Evolutionary conservation across 2,329 filamentous ascomycete genomes (phyloP), one percentile per base, ranked within the genome.

Genomic region (Aspergillus melleus): DNA sequence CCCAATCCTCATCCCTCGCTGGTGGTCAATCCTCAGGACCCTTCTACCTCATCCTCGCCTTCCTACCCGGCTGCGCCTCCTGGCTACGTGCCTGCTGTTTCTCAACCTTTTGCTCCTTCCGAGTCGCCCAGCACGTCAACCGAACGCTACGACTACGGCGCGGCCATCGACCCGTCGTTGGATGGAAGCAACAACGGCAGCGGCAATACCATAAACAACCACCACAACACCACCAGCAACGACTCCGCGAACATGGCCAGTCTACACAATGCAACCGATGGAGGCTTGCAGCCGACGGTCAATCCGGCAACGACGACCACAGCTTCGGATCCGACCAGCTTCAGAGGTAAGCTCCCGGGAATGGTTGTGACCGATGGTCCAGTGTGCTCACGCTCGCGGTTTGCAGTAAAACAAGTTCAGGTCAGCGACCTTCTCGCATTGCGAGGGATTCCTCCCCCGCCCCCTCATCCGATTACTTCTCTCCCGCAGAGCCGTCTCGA

Each of bases 351-450:
- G 64, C 59, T 52, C 80, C 24, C 42, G 52, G 10, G 11, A 14
- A 11, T n/a, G 14, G 42, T 49, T 9, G 19, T n/a, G 11, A 12
- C 36, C 11, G 30, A 26, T 55, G 22, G 24, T 14, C 22, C 30
- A 8, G 16, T n/a, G 16, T 52, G 73, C 82, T 85, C 74, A 85
- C 78, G 51, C 55, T 22, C 20, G 6, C 4, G 65, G 67, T 62
- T 62, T 74, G 64, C 75, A 86, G 85, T 83, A 74, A 85, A 84
- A 77, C 87, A 84, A 72, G 88, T 92, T 76, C 86, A 84, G 70
- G 86, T 95, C 70, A 85, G 88, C 74, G 89, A 93, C 68, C 86
- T 95, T 47, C 86, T 93, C 65, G 74, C 79, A 19, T 82, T 90
- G 61, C 86, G 87, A 66, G 82, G 85, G 55, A 75, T 86, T 54